Percentiles rank a stretch among this genome's conserved stretches.
These are phyloP conservation scores for Trypanosoma boissoni DNA, from an alignment of 208 protist genomes.

Conservation along the genomic window DNA sequence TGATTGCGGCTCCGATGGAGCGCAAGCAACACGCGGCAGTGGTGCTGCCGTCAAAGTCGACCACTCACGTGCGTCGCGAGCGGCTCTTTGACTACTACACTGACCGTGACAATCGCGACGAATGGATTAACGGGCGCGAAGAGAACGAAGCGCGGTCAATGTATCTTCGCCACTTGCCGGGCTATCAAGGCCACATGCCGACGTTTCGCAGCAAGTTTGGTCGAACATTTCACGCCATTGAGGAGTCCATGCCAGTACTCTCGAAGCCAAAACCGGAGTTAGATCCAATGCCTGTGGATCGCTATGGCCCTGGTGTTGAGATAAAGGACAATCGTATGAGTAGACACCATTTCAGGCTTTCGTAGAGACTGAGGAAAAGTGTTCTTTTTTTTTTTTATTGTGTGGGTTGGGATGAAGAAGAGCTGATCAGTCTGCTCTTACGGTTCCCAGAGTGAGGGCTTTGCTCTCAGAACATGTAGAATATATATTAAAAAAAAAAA, in stretches of 20 bases:
- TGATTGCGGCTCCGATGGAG: conserved; percentile 3
- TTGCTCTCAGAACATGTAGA: conserved; percentile 16
- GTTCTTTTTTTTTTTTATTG: too few species aligned
- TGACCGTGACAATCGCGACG: conserved; percentile 61
- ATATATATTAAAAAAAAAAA: conserved; percentile 6
- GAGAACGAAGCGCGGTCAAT: conserved; percentile 45
- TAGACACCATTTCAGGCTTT: conserved; percentile 67
- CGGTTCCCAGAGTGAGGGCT: too few species aligned
- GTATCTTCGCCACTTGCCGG: conserved; percentile 66
- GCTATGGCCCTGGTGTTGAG: conserved; percentile 50
- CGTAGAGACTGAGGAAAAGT: conserved; percentile 31
- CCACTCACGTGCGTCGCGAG: neutral
- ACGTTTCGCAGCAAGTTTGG: conserved; percentile 77
- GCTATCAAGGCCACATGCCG: conserved; percentile 81
- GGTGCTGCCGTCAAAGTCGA: neutral
- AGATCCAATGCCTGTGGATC: conserved; percentile 33
- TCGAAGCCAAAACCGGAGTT: conserved; percentile 41
- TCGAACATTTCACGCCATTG: conserved; percentile 85
- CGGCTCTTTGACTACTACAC: conserved; percentile 61
- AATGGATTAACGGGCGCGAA: conserved; percentile 69
- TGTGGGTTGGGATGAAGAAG: neutral
- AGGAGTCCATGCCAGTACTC: conserved; percentile 79
- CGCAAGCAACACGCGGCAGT: neutral
- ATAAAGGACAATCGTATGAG: conserved; percentile 63
- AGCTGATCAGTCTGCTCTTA: too few species aligned